These are phyloP conservation scores for Cryoendolithus antarcticus DNA, from an alignment of 2,329 filamentous ascomycete genomes.

Conservation along the genomic window DNA sequence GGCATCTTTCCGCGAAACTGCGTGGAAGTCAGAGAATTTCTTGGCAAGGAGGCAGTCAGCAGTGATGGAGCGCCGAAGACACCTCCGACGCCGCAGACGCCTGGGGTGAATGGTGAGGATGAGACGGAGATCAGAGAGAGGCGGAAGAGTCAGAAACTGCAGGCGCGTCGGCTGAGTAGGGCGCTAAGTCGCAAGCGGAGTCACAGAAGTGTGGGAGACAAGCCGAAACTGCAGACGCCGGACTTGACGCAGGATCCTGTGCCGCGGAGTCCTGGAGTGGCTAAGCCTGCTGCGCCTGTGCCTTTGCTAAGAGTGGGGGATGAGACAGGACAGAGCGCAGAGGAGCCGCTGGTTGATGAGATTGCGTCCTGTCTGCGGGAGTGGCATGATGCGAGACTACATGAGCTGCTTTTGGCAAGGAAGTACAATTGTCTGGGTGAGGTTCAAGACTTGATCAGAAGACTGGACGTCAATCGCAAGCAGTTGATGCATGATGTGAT, in stretches of 20 bases:
- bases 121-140: slow-evolving; percentile 8
- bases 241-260: slow-evolving; percentile 14
- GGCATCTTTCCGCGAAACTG: slow-evolving; percentile 93
- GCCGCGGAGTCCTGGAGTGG: slow-evolving; percentile 51
- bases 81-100: not conserved
- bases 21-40: slow-evolving; percentile 84
- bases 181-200: slow-evolving; percentile 19
- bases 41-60: slow-evolving; percentile 54
- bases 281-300: slow-evolving; percentile 79
- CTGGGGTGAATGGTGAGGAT: slow-evolving; percentile 6
- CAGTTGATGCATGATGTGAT: slow-evolving; percentile 91
- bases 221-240: slow-evolving; percentile 10
- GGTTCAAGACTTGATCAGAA: slow-evolving; percentile 65
- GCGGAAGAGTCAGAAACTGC: slow-evolving; percentile 19
- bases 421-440: slow-evolving; percentile 72
- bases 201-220: slow-evolving; percentile 4
- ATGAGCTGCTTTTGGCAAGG: slow-evolving; percentile 73
- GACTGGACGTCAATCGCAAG: slow-evolving; percentile 73
- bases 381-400: slow-evolving; percentile 96
- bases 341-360: slow-evolving; percentile 90
- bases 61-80: slow-evolving; percentile 11
- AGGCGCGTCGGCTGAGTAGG: slow-evolving; percentile 17
- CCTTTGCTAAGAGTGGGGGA: slow-evolving; percentile 97
- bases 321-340: slow-evolving; percentile 78
- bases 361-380: slow-evolving; percentile 93